Conservation (phyloP, 2,329 filamentous ascomycete genomes). For the Sphaerulina musiva region DNA sequence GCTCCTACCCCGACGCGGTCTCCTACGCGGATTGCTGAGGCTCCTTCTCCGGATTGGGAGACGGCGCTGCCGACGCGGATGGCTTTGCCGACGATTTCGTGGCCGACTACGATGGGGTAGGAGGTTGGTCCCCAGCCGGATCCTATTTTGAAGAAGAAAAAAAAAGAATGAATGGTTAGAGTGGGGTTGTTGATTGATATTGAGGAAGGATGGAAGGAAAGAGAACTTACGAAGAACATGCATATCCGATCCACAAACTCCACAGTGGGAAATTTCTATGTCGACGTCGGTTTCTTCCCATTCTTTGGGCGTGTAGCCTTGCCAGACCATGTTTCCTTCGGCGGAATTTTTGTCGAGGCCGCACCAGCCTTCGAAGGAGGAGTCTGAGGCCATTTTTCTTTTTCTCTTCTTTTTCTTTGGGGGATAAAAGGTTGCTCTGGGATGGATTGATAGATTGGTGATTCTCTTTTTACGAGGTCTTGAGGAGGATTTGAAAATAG, state of each 20-base stretch:
- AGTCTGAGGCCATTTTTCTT: conserved; percentile 30
- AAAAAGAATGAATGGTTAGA: too few relatives aligned
- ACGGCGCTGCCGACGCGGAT: conserved; percentile 31
- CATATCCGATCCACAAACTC: conserved; percentile 32
- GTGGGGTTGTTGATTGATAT: too few relatives aligned
- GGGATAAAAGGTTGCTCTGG: not conserved
- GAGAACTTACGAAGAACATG: conserved; percentile 23
- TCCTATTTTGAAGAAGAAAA: not conserved
- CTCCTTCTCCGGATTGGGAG: conserved; percentile 20
- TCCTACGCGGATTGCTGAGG: conserved; percentile 28
- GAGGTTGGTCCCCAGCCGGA: conserved; percentile 36
- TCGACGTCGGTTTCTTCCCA: conserved; percentile 38
- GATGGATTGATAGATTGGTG: too few relatives aligned
- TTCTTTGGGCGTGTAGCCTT: conserved; percentile 38
- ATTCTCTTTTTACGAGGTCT: too few relatives aligned
- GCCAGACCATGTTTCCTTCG: conserved; percentile 51
- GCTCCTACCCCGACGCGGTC: conserved; percentile 48
- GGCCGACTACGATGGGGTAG: conserved; percentile 29
- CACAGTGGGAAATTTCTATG: conserved; percentile 37
- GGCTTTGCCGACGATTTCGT: conserved; percentile 34
- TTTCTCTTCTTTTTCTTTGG: not conserved
- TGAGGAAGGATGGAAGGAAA: too few relatives aligned
- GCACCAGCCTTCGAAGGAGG: conserved; percentile 54
- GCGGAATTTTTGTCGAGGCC: conserved; percentile 45
- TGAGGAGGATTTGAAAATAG: too few relatives aligned